Evolutionary conservation across 495 filamentous ascomycete species (phyloP).

Genomic region (Penicillium paxilli): DNA sequence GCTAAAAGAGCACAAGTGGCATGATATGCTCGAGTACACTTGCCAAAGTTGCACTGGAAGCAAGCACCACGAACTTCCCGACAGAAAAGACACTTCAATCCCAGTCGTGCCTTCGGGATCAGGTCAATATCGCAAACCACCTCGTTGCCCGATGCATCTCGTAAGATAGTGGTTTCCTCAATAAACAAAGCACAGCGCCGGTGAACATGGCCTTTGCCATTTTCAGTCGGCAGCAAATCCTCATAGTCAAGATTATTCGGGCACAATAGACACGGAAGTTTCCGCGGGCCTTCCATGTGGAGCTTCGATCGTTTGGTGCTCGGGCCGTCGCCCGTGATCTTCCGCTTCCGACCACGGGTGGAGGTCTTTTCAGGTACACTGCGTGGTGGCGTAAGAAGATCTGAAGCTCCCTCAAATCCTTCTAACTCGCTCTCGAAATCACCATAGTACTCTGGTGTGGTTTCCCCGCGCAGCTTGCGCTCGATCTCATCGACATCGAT

Average conservation of each 20-base stretch:
- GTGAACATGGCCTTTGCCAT: constrained; percentile 79
- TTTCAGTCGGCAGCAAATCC: constrained; percentile 81
- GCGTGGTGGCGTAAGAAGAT: constrained; percentile 78
- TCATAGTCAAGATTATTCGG: constrained; percentile 88
- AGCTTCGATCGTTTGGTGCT: constrained; percentile 75
- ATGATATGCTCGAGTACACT: constrained; percentile 92
- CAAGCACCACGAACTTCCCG: constrained; percentile 90
- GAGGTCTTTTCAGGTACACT: constrained; percentile 66
- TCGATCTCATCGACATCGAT: constrained; percentile 94
- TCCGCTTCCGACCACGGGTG: constrained; percentile 61
- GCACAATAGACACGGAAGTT: constrained; percentile 89
- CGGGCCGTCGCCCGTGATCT: constrained; percentile 56
- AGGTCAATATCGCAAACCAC: constrained; percentile 72
- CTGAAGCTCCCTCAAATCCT: constrained; percentile 57
- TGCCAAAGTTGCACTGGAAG: constrained; percentile 95
- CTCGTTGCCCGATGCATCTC: constrained; percentile 66
- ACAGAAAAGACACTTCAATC: constrained; percentile 92
- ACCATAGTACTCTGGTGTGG: constrained; percentile 83
- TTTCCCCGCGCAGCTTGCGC: constrained; percentile 87
- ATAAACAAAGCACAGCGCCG: constrained; percentile 87
- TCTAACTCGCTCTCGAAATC: constrained; percentile 69
- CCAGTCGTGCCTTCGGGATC: constrained; percentile 83
- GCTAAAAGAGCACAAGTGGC: constrained; percentile 91
- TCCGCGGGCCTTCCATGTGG: constrained; percentile 65
- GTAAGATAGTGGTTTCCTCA: constrained; percentile 83